A percentile compares a stretch with the other conserved stretches of the same genome.
phyloP scores from a whole-genome alignment of 2,329 filamentous ascomycete genomes.

The Acrocalymma vagum region DNA sequence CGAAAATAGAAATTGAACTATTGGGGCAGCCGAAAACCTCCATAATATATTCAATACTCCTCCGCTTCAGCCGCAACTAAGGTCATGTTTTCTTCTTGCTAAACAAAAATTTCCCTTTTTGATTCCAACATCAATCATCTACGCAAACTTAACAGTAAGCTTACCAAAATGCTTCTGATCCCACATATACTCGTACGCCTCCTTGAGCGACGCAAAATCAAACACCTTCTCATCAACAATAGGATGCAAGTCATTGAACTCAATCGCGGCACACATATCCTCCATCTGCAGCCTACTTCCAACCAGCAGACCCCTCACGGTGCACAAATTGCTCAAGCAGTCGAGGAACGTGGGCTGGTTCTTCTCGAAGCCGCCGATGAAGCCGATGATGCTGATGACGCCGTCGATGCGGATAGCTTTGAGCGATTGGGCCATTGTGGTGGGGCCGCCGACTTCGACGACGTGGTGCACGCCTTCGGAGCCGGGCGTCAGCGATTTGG shows the following conservation, averaged over 20 bases:
- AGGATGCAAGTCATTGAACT: slow-evolving; percentile 66
- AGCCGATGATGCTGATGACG: slow-evolving; percentile 63
- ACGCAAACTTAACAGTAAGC: slow-evolving; percentile 41
- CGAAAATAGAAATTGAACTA: no score
- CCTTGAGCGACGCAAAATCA: slow-evolving; percentile 59
- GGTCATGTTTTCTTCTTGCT: no score
- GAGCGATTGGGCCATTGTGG: slow-evolving; percentile 63
- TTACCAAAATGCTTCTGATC: slow-evolving; percentile 57
- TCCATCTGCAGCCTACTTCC: slow-evolving; percentile 65
- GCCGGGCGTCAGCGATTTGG: slow-evolving; percentile 59
- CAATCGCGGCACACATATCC: slow-evolving; percentile 67
- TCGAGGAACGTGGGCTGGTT: slow-evolving; percentile 63
- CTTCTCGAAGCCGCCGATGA: slow-evolving; percentile 61
- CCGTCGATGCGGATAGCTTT: slow-evolving; percentile 64
- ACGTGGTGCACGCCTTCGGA: slow-evolving; percentile 68
- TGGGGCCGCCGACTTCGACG: slow-evolving; percentile 71
- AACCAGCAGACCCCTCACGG: slow-evolving; percentile 65
- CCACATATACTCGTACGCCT: slow-evolving; percentile 60
- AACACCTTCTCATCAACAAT: slow-evolving; percentile 67
- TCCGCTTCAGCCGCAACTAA: no score
- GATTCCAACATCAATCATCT: no score
- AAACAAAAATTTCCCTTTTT: no score
- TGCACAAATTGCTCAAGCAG: slow-evolving; percentile 57
- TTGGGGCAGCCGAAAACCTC: no score
- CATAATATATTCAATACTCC: no score